Conservation (phyloP, 1,284 basidiomycete genomes). For the Veloboletus limbatus region DNA sequence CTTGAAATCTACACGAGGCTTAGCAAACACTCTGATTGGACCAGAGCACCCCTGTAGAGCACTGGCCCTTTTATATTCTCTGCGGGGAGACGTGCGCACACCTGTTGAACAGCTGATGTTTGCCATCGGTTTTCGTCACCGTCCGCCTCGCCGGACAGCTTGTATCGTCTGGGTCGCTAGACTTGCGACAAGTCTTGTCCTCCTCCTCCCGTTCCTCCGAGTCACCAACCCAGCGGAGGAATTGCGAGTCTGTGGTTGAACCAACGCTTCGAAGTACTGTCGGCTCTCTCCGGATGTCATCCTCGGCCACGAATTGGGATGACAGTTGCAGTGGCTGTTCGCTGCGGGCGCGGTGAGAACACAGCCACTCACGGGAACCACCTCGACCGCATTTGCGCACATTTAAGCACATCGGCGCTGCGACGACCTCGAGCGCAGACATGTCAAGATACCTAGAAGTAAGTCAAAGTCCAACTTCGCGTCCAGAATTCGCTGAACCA, state of each 20-base stretch:
- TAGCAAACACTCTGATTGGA: too few species aligned
- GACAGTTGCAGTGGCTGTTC: too few species aligned
- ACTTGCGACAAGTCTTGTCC: slow-evolving; percentile 16
- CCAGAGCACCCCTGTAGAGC: too few species aligned
- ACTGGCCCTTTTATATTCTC: too few species aligned
- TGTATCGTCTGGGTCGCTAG: slow-evolving; percentile 15
- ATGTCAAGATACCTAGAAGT: slow-evolving; percentile 49
- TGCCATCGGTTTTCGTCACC: slow-evolving; percentile 18
- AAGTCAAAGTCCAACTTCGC: slow-evolving; percentile 2
- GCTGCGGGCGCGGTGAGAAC: slow-evolving; percentile 18
- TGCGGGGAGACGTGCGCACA: too few species aligned
- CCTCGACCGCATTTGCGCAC: too few species aligned
- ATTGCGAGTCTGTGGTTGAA: background rate
- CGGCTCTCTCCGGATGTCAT: too few species aligned
- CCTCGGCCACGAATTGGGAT: background rate
- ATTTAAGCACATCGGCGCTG: background rate
- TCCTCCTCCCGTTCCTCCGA: slow-evolving; percentile 15
- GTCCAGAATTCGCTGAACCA: background rate
- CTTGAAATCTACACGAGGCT: too few species aligned
- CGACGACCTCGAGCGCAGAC: slow-evolving; percentile 5
- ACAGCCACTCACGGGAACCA: too few species aligned
- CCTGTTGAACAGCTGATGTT: too few species aligned
- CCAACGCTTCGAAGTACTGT: too few species aligned
- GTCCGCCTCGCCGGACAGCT: slow-evolving; percentile 17
- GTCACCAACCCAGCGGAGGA: too few species aligned